phyloP scores from a whole-genome alignment of 164 flowering plant genomes.

The Protea cynaroides region DNA sequence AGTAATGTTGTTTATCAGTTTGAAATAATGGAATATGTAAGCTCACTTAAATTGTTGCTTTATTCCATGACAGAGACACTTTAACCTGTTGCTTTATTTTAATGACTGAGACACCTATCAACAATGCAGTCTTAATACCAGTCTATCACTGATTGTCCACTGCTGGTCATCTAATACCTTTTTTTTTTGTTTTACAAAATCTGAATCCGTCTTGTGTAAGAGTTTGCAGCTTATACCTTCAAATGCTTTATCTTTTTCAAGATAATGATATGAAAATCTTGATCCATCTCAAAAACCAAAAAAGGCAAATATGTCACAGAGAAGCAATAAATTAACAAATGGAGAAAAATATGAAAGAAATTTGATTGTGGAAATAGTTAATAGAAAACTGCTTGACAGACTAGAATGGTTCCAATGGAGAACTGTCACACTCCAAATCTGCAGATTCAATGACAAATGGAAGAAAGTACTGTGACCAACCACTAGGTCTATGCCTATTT shows the following conservation, averaged over 20 bases:
- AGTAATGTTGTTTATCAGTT: slow-evolving; percentile 90
- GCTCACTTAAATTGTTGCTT: slow-evolving; percentile 13
- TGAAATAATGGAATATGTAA: slow-evolving; percentile 98
- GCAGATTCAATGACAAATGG: no score
- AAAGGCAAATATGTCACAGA: no score
- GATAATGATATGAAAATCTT: neutral
- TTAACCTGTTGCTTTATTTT: neutral
- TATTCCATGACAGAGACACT: neutral
- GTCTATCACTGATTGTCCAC: neutral
- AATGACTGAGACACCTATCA: neutral
- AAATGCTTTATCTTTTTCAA: neutral
- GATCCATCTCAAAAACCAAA: neutral
- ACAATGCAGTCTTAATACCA: neutral
- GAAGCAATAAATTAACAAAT: neutral
- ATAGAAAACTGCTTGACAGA: neutral
- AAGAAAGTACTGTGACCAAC: no score
- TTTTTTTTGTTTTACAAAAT: no score
- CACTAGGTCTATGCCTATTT: no score
- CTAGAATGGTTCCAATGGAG: neutral
- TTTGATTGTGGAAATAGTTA: neutral
- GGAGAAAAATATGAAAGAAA: neutral
- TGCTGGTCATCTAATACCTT: no score
- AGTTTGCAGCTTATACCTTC: neutral
- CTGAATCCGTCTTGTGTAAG: neutral
- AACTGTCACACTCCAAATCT: no score